These are phyloP conservation scores for Mercurialis annua DNA, from an alignment of 345 rosid genomes.

Conservation along the genomic window DNA sequence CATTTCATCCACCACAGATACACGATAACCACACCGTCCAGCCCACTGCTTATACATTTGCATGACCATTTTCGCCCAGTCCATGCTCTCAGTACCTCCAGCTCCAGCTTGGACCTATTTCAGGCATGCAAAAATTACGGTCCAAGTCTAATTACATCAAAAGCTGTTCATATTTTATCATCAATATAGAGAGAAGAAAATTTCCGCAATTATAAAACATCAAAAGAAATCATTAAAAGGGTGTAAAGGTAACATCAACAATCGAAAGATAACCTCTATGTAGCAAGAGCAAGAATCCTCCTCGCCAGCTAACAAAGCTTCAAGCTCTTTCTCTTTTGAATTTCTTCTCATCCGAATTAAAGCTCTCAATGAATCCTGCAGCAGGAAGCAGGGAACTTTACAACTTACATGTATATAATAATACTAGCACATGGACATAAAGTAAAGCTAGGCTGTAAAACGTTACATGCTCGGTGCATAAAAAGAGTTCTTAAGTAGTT, in stretches of 20 bases:
- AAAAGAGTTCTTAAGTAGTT: not conserved
- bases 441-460: not conserved
- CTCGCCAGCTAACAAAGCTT: conserved; percentile 82
- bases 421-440: conserved; percentile 1
- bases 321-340: conserved; percentile 82
- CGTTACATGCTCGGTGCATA: not conserved
- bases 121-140: conserved; percentile 14
- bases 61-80: conserved; percentile 97
- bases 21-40: conserved; percentile 52
- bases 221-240: conserved; percentile 7
- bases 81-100: conserved; percentile 98
- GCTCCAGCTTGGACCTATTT: conserved; percentile 94
- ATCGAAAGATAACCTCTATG: conserved; percentile 55
- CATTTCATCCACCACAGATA: conserved; percentile 79
- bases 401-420: conserved; percentile 4
- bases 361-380: conserved; percentile 70
- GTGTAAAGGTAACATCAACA: conserved; percentile 6
- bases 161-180: not conserved
- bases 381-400: conserved; percentile 6
- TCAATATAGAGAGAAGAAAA: not conserved
- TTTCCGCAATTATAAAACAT: not conserved
- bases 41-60: conserved; percentile 93
- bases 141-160: not conserved
- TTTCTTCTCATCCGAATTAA: conserved; percentile 71
- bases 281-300: conserved; percentile 77